Percentiles rank a stretch among this genome's conserved stretches.
Evolutionary conservation across 345 rosid species (phyloP).

Genomic region (Hibiscus syriacus): DNA sequence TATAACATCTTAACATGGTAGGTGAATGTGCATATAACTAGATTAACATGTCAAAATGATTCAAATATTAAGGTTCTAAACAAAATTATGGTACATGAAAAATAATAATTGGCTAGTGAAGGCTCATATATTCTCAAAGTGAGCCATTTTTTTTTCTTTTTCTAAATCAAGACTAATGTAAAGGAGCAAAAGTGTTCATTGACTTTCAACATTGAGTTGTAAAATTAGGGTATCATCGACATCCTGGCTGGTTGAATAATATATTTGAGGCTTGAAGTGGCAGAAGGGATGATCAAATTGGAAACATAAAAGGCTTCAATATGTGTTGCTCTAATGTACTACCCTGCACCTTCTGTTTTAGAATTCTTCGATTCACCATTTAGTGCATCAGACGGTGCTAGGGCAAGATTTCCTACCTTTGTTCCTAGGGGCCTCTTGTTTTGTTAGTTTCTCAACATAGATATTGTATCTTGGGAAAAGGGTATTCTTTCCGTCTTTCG

Average conservation of each 20-base stretch:
- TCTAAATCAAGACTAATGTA: not conserved
- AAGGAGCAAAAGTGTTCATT: not conserved
- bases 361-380: not conserved
- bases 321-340: constrained; percentile 49
- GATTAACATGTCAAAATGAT: not conserved
- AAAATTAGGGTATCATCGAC: constrained; percentile 48
- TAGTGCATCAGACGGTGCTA: not conserved
- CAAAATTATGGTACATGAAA: not conserved
- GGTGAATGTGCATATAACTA: not conserved
- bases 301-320: constrained; percentile 52
- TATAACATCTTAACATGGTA: too few relatives aligned
- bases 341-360: not conserved
- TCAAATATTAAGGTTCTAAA: not conserved
- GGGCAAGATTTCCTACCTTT: not conserved
- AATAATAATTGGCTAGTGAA: not conserved
- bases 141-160: not conserved
- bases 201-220: constrained; percentile 23
- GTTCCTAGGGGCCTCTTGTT: constrained; percentile 18
- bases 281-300: constrained; percentile 34
- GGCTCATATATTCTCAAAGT: not conserved
- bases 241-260: constrained; percentile 41
- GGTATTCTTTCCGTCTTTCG: constrained; percentile 23
- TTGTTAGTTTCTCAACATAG: constrained; percentile 37
- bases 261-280: constrained; percentile 34
- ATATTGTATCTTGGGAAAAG: constrained; percentile 41